Conservation (phyloP, 345 rosid species). For the Tarenaya hassleriana region DNA sequence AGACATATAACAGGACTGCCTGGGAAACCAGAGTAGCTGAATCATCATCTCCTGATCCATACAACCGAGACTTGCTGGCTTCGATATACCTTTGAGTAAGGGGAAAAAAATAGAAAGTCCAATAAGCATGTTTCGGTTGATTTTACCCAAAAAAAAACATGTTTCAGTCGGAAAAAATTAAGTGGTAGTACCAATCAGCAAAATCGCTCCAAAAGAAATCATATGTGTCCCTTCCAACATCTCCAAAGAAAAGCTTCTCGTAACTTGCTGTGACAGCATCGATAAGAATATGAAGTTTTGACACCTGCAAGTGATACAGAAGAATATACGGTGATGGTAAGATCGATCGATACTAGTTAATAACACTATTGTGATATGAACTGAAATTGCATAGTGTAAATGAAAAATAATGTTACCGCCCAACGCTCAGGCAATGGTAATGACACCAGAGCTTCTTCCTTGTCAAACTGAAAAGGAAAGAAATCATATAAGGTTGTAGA, state of each 20-base stretch:
- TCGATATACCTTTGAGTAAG: constrained; percentile 71
- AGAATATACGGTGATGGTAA: constrained; percentile 12
- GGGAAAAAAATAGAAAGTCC: constrained; percentile 15
- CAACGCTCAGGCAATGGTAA: constrained; percentile 88
- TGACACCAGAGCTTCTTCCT: constrained; percentile 49
- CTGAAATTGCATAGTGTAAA: neutral
- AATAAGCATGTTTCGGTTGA: constrained; percentile 14
- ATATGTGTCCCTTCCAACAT: constrained; percentile 86
- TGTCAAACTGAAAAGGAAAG: constrained; percentile 47
- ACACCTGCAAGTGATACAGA: constrained; percentile 46
- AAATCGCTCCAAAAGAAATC: constrained; percentile 98
- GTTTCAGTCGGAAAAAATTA: neutral
- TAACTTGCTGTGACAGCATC: constrained; percentile 77
- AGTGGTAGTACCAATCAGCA: constrained; percentile 74
- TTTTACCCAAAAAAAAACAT: neutral
- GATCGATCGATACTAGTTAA: constrained; percentile 1
- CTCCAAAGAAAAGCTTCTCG: constrained; percentile 85
- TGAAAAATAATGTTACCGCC: constrained; percentile 59
- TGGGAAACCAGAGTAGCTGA: constrained; percentile 55
- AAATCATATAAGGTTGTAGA: neutral
- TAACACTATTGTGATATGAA: constrained; percentile 2
- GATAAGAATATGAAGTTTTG: constrained; percentile 82
- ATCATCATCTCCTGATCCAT: constrained; percentile 42
- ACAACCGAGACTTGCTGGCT: constrained; percentile 89
- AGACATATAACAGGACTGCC: constrained; percentile 80